These are phyloP conservation scores for Protomyces pachydermus DNA, from an alignment of 1,139 yeast genomes.

Conservation along the genomic window DNA sequence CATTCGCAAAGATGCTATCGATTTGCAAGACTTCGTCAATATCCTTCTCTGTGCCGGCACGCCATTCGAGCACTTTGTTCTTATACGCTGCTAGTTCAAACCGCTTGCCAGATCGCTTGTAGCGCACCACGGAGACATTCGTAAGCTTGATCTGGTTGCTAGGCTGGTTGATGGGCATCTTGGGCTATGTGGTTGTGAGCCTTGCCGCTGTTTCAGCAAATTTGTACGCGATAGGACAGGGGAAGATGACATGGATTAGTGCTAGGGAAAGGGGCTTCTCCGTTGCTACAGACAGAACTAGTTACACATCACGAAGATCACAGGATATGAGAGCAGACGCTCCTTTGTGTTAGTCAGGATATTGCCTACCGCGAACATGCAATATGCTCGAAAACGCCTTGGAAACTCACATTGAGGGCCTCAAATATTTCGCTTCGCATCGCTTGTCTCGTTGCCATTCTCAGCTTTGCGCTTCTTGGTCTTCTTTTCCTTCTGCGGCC, in stretches of 20 bases:
- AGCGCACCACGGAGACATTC: constrained; percentile 84
- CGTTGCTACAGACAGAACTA: no score
- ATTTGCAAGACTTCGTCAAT: constrained; percentile 92
- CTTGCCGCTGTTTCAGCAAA: not conserved
- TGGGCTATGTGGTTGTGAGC: not conserved
- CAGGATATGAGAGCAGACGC: no score
- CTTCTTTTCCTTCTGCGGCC: constrained; percentile 23
- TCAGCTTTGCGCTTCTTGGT: constrained; percentile 20
- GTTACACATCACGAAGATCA: no score
- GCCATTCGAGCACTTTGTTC: constrained; percentile 93
- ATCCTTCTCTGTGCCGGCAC: constrained; percentile 66
- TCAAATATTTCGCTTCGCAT: not conserved
- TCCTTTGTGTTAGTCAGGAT: no score
- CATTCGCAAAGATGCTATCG: constrained; percentile 89
- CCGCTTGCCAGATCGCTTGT: constrained; percentile 65
- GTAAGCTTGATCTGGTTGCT: constrained; percentile 82
- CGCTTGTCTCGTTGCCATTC: not conserved
- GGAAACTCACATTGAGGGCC: not conserved
- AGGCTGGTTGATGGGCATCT: constrained; percentile 65
- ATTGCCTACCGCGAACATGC: no score
- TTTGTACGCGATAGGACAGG: no score
- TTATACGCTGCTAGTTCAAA: constrained; percentile 96
- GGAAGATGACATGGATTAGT: no score
- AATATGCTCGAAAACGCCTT: no score
- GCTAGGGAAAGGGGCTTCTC: no score